These are phyloP conservation scores for Dichotomocladium elegans DNA, from an alignment of 371 early-diverging fungal genomes.

Conservation along the genomic window DNA sequence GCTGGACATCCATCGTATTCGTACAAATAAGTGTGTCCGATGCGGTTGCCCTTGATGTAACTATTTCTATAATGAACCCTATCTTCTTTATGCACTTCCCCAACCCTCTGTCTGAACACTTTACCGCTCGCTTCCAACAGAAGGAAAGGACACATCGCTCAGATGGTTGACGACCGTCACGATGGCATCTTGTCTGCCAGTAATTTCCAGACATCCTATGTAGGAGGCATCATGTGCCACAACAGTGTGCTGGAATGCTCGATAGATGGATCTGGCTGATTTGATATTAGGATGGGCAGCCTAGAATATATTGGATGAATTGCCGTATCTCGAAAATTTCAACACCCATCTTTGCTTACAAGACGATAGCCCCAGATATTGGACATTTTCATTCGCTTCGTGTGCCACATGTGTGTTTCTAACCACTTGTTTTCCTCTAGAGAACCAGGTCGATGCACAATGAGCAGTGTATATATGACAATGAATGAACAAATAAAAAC, in stretches of 20 bases:
- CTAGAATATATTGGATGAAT: constrained; percentile 14
- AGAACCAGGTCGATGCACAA: not conserved
- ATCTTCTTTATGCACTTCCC: not conserved
- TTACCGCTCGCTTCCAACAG: constrained; percentile 62
- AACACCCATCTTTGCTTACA: constrained; percentile 20
- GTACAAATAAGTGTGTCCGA: constrained; percentile 55
- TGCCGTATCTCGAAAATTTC: not conserved
- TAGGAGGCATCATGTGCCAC: constrained; percentile 86
- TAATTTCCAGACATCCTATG: constrained; percentile 64
- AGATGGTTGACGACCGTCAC: constrained; percentile 43
- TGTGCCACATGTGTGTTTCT: constrained; percentile 98
- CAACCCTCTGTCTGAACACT: not conserved
- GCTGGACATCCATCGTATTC: constrained; percentile 52
- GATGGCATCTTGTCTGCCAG: constrained; percentile 54
- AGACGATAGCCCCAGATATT: constrained; percentile 85
- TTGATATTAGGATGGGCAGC: constrained; percentile 85
- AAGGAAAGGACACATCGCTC: constrained; percentile 60
- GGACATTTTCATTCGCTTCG: constrained; percentile 93
- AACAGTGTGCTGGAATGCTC: constrained; percentile 70
- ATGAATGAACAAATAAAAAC: not conserved
- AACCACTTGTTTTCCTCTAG: constrained; percentile 73
- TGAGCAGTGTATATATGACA: not conserved
- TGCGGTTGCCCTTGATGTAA: constrained; percentile 56
- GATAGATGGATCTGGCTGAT: constrained; percentile 68
- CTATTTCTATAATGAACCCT: constrained; percentile 30